These are phyloP conservation scores for Acrocalymma vagum DNA, from an alignment of 2,329 filamentous ascomycete species.

Conservation along the genomic window DNA sequence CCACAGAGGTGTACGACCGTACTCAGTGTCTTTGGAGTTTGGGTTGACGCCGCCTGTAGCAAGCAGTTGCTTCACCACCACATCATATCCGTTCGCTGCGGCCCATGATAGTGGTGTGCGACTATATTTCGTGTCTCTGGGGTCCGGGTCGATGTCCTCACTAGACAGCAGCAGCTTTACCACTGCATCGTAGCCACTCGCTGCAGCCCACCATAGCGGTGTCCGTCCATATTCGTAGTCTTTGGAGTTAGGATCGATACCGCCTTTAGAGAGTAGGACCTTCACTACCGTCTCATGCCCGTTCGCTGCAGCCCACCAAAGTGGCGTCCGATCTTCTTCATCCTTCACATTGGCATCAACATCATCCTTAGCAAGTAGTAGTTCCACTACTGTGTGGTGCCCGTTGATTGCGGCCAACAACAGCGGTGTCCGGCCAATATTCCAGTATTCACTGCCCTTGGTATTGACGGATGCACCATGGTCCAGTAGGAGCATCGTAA, in stretches of 20 bases:
- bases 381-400: not conserved
- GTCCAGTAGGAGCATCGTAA: too few relatives aligned
- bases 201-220: conserved; percentile 2
- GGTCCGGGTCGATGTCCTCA: not conserved
- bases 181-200: not conserved
- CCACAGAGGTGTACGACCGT: conserved; percentile 5
- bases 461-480: too few relatives aligned
- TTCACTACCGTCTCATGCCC: not conserved
- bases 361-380: not conserved
- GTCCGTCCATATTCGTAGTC: conserved; percentile 3
- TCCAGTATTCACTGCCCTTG: too few relatives aligned
- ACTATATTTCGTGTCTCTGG: conserved; percentile 1
- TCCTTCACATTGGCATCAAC: conserved; percentile 19
- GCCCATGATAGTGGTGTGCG: conserved; percentile 5
- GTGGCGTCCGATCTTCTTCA: conserved; percentile 2
- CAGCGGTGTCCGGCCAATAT: conserved; percentile 4
- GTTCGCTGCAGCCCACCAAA: conserved; percentile 4
- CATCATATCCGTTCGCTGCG: conserved; percentile 1
- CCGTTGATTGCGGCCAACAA: conserved; percentile 3
- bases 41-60: conserved; percentile 9
- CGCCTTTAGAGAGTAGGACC: not conserved
- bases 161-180: not conserved
- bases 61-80: conserved; percentile 2
- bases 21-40: conserved; percentile 10
- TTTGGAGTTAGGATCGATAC: conserved; percentile 2